Percentiles rank a stretch among this genome's conserved stretches.
Conservation (phyloP, 2,329 filamentous ascomycete species). For the Penicillium hesseltinei region DNA sequence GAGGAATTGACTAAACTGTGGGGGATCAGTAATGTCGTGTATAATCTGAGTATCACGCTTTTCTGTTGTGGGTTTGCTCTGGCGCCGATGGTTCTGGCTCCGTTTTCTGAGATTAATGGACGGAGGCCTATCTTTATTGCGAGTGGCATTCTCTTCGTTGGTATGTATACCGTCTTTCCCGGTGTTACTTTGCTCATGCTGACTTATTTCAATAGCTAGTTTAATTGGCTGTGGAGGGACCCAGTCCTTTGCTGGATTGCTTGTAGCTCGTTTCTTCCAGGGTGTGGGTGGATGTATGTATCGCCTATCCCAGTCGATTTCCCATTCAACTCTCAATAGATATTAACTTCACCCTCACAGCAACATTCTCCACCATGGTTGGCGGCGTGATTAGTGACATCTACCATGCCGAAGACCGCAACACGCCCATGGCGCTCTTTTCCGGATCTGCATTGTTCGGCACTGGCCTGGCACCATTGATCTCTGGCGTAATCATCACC, state of each 20-base stretch:
- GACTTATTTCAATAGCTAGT: constrained; percentile 43
- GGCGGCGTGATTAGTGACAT: constrained; percentile 90
- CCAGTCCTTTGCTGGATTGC: constrained; percentile 66
- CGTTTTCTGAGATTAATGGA: constrained; percentile 85
- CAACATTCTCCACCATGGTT: constrained; percentile 79
- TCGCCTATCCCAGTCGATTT: constrained; percentile 6
- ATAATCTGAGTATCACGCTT: constrained; percentile 72
- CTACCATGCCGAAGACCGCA: constrained; percentile 73
- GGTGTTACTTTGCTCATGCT: neutral
- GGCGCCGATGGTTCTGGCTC: constrained; percentile 84
- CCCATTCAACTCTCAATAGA: too few species aligned
- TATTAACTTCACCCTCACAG: constrained; percentile 18
- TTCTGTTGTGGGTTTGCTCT: constrained; percentile 80
- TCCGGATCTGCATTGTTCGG: constrained; percentile 75
- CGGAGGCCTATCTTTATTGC: constrained; percentile 77
- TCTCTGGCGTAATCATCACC: constrained; percentile 67
- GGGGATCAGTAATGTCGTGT: constrained; percentile 62
- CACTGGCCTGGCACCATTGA: constrained; percentile 73
- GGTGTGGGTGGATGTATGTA: constrained; percentile 71
- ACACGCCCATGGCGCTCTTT: constrained; percentile 87
- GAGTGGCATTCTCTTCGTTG: constrained; percentile 69
- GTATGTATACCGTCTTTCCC: constrained; percentile 20
- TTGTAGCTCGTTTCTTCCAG: constrained; percentile 71
- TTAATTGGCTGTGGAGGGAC: constrained; percentile 73
- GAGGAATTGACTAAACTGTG: constrained; percentile 65